Percentiles rank a stretch among this genome's conserved stretches.
Evolutionary conservation across 2,329 filamentous ascomycete species (phyloP).

Genomic region (Xylaria arbuscula): DNA sequence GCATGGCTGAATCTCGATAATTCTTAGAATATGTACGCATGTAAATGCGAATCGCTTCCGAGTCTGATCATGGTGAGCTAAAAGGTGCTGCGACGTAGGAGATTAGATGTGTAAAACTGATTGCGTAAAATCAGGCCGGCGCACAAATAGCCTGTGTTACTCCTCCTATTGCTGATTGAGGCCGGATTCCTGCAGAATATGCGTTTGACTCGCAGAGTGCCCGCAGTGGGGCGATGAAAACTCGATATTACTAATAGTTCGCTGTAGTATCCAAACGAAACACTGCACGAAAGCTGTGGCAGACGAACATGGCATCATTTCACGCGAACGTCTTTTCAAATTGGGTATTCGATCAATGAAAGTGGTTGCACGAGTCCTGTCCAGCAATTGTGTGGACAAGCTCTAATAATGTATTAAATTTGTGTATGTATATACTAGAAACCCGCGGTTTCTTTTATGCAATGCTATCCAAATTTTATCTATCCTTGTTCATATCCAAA

Average conservation of each 20-base stretch:
- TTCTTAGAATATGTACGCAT: no score
- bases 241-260: background rate
- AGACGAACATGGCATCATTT: background rate
- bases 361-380: background rate
- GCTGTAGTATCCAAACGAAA: background rate
- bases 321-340: background rate
- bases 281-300: background rate
- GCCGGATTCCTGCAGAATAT: background rate
- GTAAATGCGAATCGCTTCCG: no score
- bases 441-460: conserved; percentile 12
- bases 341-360: background rate
- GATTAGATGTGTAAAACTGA: background rate
- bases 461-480: conserved; percentile 34
- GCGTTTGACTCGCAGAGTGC: background rate
- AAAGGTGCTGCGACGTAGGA: background rate
- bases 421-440: conserved; percentile 10
- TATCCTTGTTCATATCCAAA: conserved; percentile 30
- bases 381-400: background rate
- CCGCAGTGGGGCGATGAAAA: background rate
- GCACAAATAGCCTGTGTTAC: background rate
- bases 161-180: background rate
- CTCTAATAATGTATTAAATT: conserved; percentile 19
- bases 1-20: background rate
- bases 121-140: no score
- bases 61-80: no score